Conservation (phyloP, 1,139 yeast species). For the Saccharomyces pastorianus region DNA sequence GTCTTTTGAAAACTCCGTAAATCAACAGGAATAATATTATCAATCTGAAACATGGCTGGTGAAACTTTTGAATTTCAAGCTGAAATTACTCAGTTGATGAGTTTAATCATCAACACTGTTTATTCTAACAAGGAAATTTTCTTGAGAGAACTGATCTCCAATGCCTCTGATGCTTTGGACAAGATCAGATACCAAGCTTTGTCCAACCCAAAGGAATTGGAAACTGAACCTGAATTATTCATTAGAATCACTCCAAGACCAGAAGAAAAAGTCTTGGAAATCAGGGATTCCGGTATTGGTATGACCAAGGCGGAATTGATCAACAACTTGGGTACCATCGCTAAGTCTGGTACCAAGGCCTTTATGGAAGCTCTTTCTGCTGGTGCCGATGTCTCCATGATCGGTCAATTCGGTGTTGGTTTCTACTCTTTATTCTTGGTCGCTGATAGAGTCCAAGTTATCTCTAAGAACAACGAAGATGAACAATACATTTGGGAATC, state of each 20-base stretch:
- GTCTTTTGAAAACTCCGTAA: not conserved
- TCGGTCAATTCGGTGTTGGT: conserved; percentile 99
- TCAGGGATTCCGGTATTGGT: conserved; percentile 99
- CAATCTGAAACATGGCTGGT: conserved; percentile 42
- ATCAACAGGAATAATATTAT: not conserved
- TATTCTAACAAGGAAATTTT: conserved; percentile 98
- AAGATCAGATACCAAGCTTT: conserved; percentile 96
- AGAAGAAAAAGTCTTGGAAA: conserved; percentile 87
- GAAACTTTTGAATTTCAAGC: conserved; percentile 98
- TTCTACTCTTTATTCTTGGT: conserved; percentile 99
- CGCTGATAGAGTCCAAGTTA: conserved; percentile 97
- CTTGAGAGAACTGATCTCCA: conserved; percentile 97
- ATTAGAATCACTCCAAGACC: conserved; percentile 96
- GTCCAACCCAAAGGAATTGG: conserved; percentile 85
- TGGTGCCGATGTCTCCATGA: conserved; percentile 99
- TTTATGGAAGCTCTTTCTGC: conserved; percentile 99
- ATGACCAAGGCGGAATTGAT: conserved; percentile 99
- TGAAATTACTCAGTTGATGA: conserved; percentile 99
- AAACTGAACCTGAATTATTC: conserved; percentile 91
- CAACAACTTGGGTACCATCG: conserved; percentile 99
- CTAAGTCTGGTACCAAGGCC: conserved; percentile 98
- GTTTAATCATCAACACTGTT: conserved; percentile 98
- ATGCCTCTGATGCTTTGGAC: conserved; percentile 94
- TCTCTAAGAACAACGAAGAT: conserved; percentile 97
- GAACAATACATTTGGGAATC: conserved; percentile 99